Percentiles rank a stretch among this genome's conserved stretches.
Evolutionary conservation across 768 basidiomycete genomes (phyloP).

Genomic region (Dacryopinax primogenitus): DNA sequence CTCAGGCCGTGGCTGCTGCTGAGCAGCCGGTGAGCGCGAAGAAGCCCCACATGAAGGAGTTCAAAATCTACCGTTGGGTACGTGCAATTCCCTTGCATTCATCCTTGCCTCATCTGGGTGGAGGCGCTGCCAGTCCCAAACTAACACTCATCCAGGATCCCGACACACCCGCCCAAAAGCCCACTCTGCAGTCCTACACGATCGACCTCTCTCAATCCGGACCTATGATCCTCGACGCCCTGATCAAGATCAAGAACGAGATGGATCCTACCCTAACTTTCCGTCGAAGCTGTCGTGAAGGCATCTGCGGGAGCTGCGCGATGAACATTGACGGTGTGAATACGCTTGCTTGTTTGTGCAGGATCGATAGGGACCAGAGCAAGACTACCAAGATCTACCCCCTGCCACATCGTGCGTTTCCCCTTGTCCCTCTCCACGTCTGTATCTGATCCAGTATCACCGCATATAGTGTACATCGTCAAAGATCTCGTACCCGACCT

Average conservation of each 20-base stretch:
- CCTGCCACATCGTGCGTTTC: constrained; percentile 81
- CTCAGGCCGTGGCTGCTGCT: constrained; percentile 17
- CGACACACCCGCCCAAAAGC: constrained; percentile 85
- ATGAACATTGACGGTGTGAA: constrained; percentile 99
- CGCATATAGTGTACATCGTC: constrained; percentile 77
- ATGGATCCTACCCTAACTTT: constrained; percentile 94
- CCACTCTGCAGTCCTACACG: constrained; percentile 75
- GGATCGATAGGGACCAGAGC: constrained; percentile 63
- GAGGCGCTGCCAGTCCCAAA: neutral
- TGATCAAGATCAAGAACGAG: constrained; percentile 99
- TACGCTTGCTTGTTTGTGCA: constrained; percentile 92
- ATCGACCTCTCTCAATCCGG: constrained; percentile 90
- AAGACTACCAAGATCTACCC: constrained; percentile 91
- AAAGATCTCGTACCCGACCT: constrained; percentile 94
- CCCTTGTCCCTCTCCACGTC: neutral
- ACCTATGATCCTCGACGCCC: constrained; percentile 88
- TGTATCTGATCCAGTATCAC: constrained; percentile 7
- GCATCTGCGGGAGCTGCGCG: constrained; percentile 95
- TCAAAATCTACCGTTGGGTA: constrained; percentile 99
- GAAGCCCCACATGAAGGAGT: constrained; percentile 71
- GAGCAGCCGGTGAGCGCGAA: constrained; percentile 27
- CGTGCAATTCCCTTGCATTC: constrained; percentile 22
- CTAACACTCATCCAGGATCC: constrained; percentile 51
- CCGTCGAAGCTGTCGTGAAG: constrained; percentile 82
- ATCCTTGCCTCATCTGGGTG: neutral